phyloP scores from a whole-genome alignment of 2,329 filamentous ascomycete genomes.

The Volutella citrinella region DNA sequence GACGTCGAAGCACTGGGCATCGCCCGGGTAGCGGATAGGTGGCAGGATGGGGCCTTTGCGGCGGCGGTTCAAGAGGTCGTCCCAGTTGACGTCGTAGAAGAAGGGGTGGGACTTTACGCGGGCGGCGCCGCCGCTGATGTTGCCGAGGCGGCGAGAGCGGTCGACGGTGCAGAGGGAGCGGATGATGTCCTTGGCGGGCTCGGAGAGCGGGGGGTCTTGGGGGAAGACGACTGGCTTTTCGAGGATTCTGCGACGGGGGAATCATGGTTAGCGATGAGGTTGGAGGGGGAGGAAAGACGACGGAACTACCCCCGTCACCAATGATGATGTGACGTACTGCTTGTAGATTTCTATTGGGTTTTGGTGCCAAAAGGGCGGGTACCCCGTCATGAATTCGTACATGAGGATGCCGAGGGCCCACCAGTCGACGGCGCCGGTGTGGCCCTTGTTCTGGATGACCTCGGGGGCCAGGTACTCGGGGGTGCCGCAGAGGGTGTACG shows the following conservation, averaged over 20 bases:
- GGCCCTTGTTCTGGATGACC: constrained; percentile 79
- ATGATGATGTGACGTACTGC: constrained; percentile 61
- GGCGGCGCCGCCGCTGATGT: constrained; percentile 70
- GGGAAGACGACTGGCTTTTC: constrained; percentile 76
- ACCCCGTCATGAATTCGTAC: constrained; percentile 81
- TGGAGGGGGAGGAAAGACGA: background rate
- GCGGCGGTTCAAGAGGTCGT: constrained; percentile 63
- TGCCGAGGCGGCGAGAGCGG: constrained; percentile 73
- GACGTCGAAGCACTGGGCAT: constrained; percentile 77
- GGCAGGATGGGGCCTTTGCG: constrained; percentile 70
- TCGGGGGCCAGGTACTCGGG: constrained; percentile 83
- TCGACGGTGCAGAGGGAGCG: constrained; percentile 75
- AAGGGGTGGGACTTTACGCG: constrained; percentile 75
- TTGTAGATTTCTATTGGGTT: constrained; percentile 88
- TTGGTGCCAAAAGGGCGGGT: constrained; percentile 83
- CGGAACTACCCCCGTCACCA: too few species aligned
- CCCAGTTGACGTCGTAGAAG: constrained; percentile 72
- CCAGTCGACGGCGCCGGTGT: constrained; percentile 77
- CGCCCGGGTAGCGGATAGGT: constrained; percentile 68
- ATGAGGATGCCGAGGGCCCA: constrained; percentile 83
- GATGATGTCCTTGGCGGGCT: constrained; percentile 72
- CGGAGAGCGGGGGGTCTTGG: constrained; percentile 60
- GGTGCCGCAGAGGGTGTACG: constrained; percentile 80
- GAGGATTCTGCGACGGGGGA: constrained; percentile 58
- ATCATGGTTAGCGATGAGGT: constrained; percentile 2